phyloP scores from a whole-genome alignment of 2,329 filamentous ascomycete species.

The Colletotrichum sp. region DNA sequence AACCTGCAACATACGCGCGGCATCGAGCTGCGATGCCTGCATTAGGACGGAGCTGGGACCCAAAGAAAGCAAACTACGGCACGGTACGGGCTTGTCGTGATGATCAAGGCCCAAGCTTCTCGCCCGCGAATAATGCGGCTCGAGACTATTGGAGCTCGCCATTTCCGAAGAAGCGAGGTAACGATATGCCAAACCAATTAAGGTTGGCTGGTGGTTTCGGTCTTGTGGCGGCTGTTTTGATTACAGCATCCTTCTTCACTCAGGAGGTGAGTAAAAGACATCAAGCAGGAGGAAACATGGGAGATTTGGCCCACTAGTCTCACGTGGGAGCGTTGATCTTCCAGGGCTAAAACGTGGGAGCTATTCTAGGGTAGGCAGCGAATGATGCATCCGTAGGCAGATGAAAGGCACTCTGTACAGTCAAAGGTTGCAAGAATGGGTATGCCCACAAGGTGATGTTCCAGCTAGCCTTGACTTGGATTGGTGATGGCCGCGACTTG shows the following conservation, averaged over 20 bases:
- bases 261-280: not conserved
- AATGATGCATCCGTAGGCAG: not conserved
- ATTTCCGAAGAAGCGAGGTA: not conserved
- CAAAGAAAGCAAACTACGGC: not conserved
- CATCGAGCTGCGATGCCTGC: not conserved
- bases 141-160: not conserved
- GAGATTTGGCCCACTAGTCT: not conserved
- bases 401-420: not conserved
- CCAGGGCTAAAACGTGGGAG: slow-evolving; percentile 3
- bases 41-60: not conserved
- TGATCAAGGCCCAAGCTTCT: not conserved
- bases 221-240: not conserved
- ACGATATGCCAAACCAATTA: not conserved
- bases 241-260: not conserved
- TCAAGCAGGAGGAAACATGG: not conserved
- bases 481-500: not conserved
- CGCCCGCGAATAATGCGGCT: not conserved
- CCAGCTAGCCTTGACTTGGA: not conserved
- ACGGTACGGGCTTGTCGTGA: not conserved
- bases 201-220: not conserved
- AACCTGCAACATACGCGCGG: not conserved
- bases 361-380: not conserved
- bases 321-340: slow-evolving; percentile 6
- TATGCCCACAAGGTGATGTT: not conserved
- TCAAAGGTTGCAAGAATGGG: not conserved